Evolutionary conservation across 768 basidiomycete genomes (phyloP), one percentile per base, ranked within the genome.

Genomic region (Leccinum olivaceopallidum): DNA sequence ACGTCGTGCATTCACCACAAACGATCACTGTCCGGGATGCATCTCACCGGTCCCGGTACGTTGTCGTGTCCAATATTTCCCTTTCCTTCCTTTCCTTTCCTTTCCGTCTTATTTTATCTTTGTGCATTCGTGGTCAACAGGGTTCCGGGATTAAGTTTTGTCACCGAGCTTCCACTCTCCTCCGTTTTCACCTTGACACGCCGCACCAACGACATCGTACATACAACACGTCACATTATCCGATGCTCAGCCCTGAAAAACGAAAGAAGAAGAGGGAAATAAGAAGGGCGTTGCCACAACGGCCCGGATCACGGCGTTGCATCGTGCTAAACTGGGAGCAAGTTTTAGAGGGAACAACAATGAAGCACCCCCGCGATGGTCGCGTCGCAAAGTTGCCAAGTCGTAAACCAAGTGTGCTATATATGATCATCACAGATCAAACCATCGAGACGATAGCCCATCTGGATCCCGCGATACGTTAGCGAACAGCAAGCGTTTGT

Each of bases 371-470:
- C n/a, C 42, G n/a, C 9, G 42, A 42, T 42, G 39, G 37, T n/a
- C 18, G 39, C 39, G 14, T 42, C 39, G 39, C 39, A 42, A 42
- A 10, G 9, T 42, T 42, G 6, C 9, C 42, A 42, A 42, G 42
- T n/a, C 5, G 16, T 10, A 10, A 18, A n/a, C 42, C 18, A 42
- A 42, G n/a, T 16, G n/a, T 39, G 16, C 37, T 39, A 18, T 18
- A n/a, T 24, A 57, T 48, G 52, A 67, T 68, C 66, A 65, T 68
- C 67, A 66, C 42, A 52, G 16, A 68, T 65, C 63, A 55, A 59
- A 67, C 60, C 55, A 67, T 59, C 57, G 55, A 28, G 18, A 5
- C 57, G 57, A 44, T 44, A 8, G n/a, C 42, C n/a, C 42, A 20
- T 44, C 42, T 10, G 42, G n/a, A 44, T 44, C 18, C 39, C 39